Percentiles rank a stretch among this genome's conserved stretches.
These are phyloP conservation scores for Sporodiniella umbellata DNA, from an alignment of 371 early-diverging fungal genomes.

Conservation along the genomic window DNA sequence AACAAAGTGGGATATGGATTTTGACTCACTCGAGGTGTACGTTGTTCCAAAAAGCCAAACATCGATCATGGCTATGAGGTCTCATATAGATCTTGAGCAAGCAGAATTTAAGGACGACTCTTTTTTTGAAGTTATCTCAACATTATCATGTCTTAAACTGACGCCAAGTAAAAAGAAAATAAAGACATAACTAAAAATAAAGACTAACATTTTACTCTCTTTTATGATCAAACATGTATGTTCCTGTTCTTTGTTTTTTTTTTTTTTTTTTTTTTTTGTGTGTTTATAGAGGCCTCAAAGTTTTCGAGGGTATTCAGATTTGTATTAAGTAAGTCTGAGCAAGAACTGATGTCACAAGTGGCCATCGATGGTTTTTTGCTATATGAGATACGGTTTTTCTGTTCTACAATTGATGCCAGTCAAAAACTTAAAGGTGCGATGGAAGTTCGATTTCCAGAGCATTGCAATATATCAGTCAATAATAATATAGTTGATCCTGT, in stretches of 20 bases:
- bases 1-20: background rate
- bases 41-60: background rate
- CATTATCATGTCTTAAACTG: conserved; percentile 19
- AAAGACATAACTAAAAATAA: background rate
- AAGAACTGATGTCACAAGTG: conserved; percentile 1
- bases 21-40: background rate
- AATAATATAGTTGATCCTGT: conserved; percentile 30
- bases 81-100: background rate
- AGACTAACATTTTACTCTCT: background rate
- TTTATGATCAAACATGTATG: no score
- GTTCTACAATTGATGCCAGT: background rate
- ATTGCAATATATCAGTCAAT: conserved; percentile 51
- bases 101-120: conserved; percentile 30
- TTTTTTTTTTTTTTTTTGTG: no score
- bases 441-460: conserved; percentile 38
- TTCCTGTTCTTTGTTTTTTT: no score
- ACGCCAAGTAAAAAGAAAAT: conserved; percentile 28
- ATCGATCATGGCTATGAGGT: background rate
- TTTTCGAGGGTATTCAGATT: conserved; percentile 7
- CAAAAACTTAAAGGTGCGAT: background rate
- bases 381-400: conserved; percentile 24
- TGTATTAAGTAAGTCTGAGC: conserved; percentile 6
- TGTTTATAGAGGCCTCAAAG: background rate
- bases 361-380: conserved; percentile 5
- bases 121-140: conserved; percentile 26